Evolutionary conservation across 495 filamentous ascomycete genomes (phyloP).

Genomic region (Daldinia caldariorum): DNA sequence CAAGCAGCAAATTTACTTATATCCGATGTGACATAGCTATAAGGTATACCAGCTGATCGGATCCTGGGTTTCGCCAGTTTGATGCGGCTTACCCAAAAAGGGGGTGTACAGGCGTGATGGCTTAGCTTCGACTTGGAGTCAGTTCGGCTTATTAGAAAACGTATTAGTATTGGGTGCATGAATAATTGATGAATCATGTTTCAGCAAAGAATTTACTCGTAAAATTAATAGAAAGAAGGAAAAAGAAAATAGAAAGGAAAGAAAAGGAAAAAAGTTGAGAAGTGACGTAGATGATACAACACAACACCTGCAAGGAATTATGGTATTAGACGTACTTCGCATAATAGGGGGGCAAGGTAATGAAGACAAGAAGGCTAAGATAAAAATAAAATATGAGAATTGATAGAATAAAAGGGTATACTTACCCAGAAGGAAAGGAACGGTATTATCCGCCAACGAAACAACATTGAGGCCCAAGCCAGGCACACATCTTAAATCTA

Average conservation of each 20-base stretch:
- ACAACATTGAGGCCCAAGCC: neutral
- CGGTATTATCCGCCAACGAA: neutral
- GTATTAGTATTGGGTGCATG: neutral
- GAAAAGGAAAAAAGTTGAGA: neutral
- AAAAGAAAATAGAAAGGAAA: too few relatives aligned
- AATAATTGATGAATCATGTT: neutral
- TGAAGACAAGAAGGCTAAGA: neutral
- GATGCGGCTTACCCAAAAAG: slow-evolving; percentile 15
- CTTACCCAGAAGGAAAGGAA: too few relatives aligned
- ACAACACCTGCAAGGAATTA: neutral
- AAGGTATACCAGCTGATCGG: slow-evolving; percentile 28
- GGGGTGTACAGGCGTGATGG: neutral
- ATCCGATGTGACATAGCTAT: slow-evolving; percentile 19
- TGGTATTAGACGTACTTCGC: too few relatives aligned
- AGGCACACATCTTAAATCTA: neutral
- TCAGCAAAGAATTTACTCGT: neutral
- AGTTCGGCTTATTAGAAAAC: neutral
- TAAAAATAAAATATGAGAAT: neutral
- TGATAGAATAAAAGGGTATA: neutral
- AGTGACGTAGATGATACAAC: neutral
- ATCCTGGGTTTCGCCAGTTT: slow-evolving; percentile 12
- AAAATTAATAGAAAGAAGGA: neutral
- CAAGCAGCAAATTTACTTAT: neutral
- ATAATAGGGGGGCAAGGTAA: neutral
- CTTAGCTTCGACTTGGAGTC: neutral